Base-by-base conservation (phyloP, 2,329 filamentous ascomycete species). In the Aspergillus persii region DNA sequence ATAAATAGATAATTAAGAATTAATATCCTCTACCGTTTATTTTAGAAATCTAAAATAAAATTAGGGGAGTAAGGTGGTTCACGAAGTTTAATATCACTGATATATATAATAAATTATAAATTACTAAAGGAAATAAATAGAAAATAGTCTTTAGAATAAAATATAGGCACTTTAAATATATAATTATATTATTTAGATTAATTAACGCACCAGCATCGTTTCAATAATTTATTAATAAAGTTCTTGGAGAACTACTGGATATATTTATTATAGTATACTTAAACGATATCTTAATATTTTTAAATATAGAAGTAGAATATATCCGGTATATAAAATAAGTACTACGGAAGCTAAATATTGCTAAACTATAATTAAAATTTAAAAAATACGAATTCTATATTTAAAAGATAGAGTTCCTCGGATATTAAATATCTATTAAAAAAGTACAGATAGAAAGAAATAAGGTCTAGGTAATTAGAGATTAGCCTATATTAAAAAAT, bases 141-240 rank as follows among this genome's bases (percentile, higher is more conserved):
- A 75, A 74, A 53, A 76, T 54, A 7, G 61, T 55, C 15, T 75
- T 75, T 61, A 53, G 59, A 26, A 70, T 31, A 11, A 48, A 52
- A 31, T 72, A 65, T 51, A 58, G 63, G 3, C 52, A 67, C 31
- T 76, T 61, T 59, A 60, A 75, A 50, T 75, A 72, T 53, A 46
- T 68, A 30, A 54, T 74, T 18, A 72, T 73, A 56, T 62, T 60
- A 12, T 75, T 76, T 58, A 60, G 65, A 59, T 61, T 60, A 57
- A 65, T 47, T 36, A 60, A 52, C 56, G 59, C 27, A 54, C 58
- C 51, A 30, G 12, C 36, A 50, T 51, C 53, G 47, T 55, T 54
- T 46, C 2, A 58, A 31, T 46, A 2, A 49, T 56, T 48, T 11
- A 33, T 9, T 36, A 36, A 59, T 9, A 48, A 56, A 48, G 41